A percentile compares a stretch with the other conserved stretches of the same genome.
phyloP scores from a whole-genome alignment of 805 yeast genomes.

The Ogataea kodamae region DNA sequence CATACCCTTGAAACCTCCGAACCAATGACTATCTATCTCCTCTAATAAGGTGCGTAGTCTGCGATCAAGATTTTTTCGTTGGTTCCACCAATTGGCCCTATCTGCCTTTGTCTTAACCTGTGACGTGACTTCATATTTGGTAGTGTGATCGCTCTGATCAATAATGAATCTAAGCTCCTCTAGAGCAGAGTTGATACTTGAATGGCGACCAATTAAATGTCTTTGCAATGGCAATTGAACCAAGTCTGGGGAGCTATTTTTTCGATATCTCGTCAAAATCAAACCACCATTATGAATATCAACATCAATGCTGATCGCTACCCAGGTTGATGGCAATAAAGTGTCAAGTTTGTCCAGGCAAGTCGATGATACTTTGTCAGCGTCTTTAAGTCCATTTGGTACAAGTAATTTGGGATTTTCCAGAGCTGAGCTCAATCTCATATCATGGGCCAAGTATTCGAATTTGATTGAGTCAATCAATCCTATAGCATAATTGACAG shows the following conservation, averaged over 20 bases:
- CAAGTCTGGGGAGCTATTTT: conserved; percentile 29
- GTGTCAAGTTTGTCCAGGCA: conserved; percentile 14
- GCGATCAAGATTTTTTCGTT: conserved; percentile 58
- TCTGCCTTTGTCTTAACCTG: conserved; percentile 54
- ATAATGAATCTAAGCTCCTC: conserved; percentile 51
- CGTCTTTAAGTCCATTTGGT: conserved; percentile 4
- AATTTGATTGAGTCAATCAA: conserved; percentile 25
- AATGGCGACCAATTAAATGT: conserved; percentile 40
- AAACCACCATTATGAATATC: conserved; percentile 58
- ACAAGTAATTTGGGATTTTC: conserved; percentile 18
- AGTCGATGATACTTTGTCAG: conserved; percentile 2
- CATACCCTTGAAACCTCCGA: conserved; percentile 72
- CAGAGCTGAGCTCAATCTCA: conserved; percentile 18
- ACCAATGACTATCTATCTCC: conserved; percentile 61
- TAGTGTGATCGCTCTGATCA: conserved; percentile 55
- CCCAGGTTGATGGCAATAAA: conserved; percentile 49
- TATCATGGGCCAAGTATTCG: conserved; percentile 28
- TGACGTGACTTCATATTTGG: conserved; percentile 51
- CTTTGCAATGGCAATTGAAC: conserved; percentile 60
- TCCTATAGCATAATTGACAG: conserved; percentile 18
- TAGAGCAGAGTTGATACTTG: conserved; percentile 45
- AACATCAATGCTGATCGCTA: conserved; percentile 56
- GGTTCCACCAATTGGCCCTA: conserved; percentile 75
- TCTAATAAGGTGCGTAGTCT: conserved; percentile 50
- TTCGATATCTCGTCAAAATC: conserved; percentile 33